Evolutionary conservation across 2,329 filamentous ascomycete species (phyloP), one percentile per base, ranked within the genome.

Genomic region (Fusarium chlamydosporum): DNA sequence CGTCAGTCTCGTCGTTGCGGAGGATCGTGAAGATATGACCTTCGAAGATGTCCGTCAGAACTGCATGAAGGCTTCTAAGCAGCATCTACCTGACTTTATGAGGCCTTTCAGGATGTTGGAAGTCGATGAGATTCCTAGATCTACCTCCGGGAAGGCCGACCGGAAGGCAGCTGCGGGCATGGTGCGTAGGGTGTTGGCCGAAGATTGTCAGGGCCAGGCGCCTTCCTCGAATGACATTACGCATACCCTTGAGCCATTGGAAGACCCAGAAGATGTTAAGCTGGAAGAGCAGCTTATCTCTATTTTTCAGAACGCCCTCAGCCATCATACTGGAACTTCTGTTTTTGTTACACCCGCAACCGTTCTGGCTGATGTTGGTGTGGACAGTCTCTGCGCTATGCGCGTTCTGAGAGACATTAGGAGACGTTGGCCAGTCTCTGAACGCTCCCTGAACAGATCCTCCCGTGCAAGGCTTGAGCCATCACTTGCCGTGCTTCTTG

Each of bases 371-470:
- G 38, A 68, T 8, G 34, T 42, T 35, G 65, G 65, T 0, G 53
- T 67, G 1, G 65, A 67, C 15, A 67, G 65, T 31, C 58, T 67
- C 7, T 47, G 42, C 8, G 65, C 58, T 11, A 67, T 67, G 65
- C 62, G 58, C 3, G 16, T 65, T 1, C 15, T 67, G 20, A 31
- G 64, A n/a, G 58, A 68, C 4, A 42, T 67, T 6, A 43, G 63
- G 13, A 35, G 43, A 27, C 27, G 43, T 2, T 63, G 57, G 63
- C 10, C 57, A 18, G 31, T 3, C 0, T 37, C 33, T 1, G 8
- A 29, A 7, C 20, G 8, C 2, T 8, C 26, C 5, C 6, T 11
- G 6, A n/a, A 7, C 4, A 2, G 2, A 0, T 6, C 10, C 11
- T 8, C 11, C 4, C 9, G 6, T 4, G 6, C 20, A 3, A 54